phyloP scores from a whole-genome alignment of 73 alveolate genomes.

The Tetrahymena borealis region DNA sequence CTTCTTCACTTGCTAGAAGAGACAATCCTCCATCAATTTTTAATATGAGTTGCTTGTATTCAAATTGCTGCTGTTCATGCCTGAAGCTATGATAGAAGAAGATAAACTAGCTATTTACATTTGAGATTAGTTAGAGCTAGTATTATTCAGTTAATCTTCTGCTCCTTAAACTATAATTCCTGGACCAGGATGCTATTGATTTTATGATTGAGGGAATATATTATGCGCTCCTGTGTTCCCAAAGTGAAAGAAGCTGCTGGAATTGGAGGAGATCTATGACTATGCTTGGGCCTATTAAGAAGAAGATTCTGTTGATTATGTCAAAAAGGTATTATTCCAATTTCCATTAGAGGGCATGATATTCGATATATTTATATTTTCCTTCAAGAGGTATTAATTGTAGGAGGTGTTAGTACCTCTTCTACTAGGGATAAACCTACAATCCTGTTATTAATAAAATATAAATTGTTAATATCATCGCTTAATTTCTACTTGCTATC shows the following conservation, averaged over 20 bases:
- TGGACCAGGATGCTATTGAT: not conserved
- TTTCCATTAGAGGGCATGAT: too few species aligned
- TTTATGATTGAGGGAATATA: not conserved
- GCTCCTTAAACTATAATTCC: not conserved
- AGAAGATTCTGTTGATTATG: not conserved
- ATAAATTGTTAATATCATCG: not conserved
- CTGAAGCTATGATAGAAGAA: not conserved
- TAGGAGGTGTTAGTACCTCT: not conserved
- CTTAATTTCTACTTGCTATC: too few species aligned
- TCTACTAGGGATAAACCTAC: not conserved
- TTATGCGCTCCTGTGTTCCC: not conserved
- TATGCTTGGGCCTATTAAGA: not conserved
- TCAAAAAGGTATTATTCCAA: not conserved
- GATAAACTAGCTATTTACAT: not conserved
- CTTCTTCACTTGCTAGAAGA: conserved; percentile 9
- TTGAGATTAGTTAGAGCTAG: not conserved
- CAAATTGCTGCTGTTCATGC: not conserved
- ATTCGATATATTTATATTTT: not conserved
- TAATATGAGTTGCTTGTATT: not conserved
- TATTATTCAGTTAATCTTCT: not conserved
- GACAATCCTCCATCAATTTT: not conserved
- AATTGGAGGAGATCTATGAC: not conserved
- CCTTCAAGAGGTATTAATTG: not conserved
- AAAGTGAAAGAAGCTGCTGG: not conserved
- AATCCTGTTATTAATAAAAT: not conserved